Conservation (phyloP, 805 yeast species). For the Komagataella phaffii region DNA sequence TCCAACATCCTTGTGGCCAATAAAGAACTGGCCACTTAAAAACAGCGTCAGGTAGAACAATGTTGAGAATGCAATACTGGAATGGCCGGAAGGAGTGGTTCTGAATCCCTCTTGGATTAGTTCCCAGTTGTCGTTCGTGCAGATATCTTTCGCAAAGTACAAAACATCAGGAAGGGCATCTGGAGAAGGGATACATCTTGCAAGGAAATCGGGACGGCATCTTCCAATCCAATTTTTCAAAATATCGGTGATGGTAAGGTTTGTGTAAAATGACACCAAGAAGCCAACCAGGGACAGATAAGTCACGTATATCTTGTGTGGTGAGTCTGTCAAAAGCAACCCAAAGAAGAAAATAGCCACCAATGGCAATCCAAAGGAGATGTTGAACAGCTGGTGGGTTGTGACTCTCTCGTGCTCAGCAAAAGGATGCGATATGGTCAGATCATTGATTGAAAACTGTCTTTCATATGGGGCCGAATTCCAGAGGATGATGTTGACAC, state of each 20-base stretch:
- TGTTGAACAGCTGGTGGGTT: slow-evolving; percentile 35
- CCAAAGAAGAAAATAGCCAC: slow-evolving; percentile 18
- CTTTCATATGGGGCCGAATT: slow-evolving; percentile 54
- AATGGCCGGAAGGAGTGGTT: slow-evolving; percentile 77
- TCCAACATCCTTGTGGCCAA: slow-evolving; percentile 28
- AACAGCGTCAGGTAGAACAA: slow-evolving; percentile 50
- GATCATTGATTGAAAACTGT: slow-evolving; percentile 64
- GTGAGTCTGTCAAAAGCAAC: slow-evolving; percentile 27
- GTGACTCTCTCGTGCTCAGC: slow-evolving; percentile 65
- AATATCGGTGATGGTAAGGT: slow-evolving; percentile 55
- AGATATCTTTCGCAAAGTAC: slow-evolving; percentile 51
- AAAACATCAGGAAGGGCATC: slow-evolving; percentile 42
- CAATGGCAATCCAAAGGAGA: slow-evolving; percentile 38
- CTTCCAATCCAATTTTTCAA: slow-evolving; percentile 80
- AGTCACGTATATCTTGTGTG: slow-evolving; percentile 43
- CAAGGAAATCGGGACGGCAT: slow-evolving; percentile 84
- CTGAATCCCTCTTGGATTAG: slow-evolving; percentile 57
- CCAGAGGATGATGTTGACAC: slow-evolving; percentile 10
- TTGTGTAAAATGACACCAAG: slow-evolving; percentile 40
- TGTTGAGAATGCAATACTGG: slow-evolving; percentile 58
- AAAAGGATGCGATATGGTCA: slow-evolving; percentile 70
- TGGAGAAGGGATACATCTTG: slow-evolving; percentile 61
- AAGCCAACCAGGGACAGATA: slow-evolving; percentile 60
- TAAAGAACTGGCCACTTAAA: slow-evolving; percentile 51
- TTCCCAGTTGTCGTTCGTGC: slow-evolving; percentile 35